A percentile compares a stretch with the other conserved stretches of the same genome.
These are phyloP conservation scores for Geum urbanum DNA, from an alignment of 306 rosid genomes.

Conservation along the genomic window DNA sequence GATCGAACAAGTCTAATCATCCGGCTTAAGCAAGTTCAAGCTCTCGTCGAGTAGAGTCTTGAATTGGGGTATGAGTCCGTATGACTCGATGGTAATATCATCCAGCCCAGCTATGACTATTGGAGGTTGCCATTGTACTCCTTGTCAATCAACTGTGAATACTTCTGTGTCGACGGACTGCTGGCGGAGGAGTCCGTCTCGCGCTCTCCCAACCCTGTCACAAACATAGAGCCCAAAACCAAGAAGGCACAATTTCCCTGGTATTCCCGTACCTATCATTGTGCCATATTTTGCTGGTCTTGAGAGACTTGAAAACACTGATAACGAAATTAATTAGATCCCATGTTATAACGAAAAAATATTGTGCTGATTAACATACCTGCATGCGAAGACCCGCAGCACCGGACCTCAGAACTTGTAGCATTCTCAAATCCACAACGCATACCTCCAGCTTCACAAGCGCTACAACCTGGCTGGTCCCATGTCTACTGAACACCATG, in stretches of 20 bases:
- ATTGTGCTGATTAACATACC: neutral
- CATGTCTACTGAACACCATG: neutral
- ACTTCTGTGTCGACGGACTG: neutral
- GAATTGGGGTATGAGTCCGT: no score
- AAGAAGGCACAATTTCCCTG: neutral
- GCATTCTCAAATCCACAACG: neutral
- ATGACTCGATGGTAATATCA: neutral
- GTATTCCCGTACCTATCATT: neutral
- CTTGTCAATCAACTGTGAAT: neutral
- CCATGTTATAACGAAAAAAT: neutral
- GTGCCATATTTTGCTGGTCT: neutral
- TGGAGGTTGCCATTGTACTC: neutral
- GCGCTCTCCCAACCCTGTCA: neutral
- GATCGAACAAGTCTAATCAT: neutral
- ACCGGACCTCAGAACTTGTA: neutral
- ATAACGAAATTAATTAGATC: no score
- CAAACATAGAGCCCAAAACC: neutral
- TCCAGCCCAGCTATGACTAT: neutral
- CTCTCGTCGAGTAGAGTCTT: slow-evolving; percentile 25
- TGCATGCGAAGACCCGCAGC: neutral
- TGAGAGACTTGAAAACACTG: neutral
- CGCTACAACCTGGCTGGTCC: slow-evolving; percentile 8
- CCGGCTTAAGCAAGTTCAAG: neutral
- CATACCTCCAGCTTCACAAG: neutral
- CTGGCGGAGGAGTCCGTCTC: neutral